Evolutionary conservation across 2,329 filamentous ascomycete species (phyloP).

Genomic region (Elsinoe batatas): DNA sequence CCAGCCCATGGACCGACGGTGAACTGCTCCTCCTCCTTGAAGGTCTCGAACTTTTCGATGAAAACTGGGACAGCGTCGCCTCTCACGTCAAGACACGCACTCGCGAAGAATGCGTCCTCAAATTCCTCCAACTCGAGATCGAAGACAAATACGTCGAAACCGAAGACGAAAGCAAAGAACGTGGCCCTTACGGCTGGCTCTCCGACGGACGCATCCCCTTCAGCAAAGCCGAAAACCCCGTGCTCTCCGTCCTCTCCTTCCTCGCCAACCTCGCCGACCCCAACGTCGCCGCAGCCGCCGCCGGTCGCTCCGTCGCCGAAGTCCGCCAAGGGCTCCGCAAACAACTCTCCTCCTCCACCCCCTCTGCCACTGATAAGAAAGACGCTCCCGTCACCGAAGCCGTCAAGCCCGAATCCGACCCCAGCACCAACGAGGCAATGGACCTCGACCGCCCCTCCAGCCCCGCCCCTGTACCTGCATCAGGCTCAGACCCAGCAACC

Average conservation of each 20-base stretch:
- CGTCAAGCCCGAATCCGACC: constrained; percentile 41
- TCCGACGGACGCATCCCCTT: constrained; percentile 73
- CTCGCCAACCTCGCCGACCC: constrained; percentile 85
- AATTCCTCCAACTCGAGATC: constrained; percentile 92
- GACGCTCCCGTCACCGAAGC: constrained; percentile 43
- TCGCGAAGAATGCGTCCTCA: constrained; percentile 89
- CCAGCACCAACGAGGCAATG: constrained; percentile 50
- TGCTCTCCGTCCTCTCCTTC: constrained; percentile 93
- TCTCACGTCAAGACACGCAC: constrained; percentile 87
- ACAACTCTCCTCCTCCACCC: constrained; percentile 49
- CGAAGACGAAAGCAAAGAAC: constrained; percentile 50
- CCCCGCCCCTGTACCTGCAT: constrained; percentile 35
- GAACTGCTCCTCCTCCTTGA: constrained; percentile 85
- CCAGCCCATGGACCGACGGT: constrained; percentile 82
- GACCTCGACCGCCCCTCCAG: constrained; percentile 48
- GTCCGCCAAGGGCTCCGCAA: constrained; percentile 71
- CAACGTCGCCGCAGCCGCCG: constrained; percentile 78
- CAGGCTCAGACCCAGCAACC: constrained; percentile 43
- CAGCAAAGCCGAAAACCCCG: constrained; percentile 86
- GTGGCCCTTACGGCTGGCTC: constrained; percentile 58
- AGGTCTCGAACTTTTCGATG: constrained; percentile 83
- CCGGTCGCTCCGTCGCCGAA: constrained; percentile 76
- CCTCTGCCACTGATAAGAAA: constrained; percentile 44
- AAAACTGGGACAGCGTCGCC: constrained; percentile 89
- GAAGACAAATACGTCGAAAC: constrained; percentile 88